Evolutionary conservation across 441 rosid species (phyloP).

Genomic region (Adansonia gregorii): DNA sequence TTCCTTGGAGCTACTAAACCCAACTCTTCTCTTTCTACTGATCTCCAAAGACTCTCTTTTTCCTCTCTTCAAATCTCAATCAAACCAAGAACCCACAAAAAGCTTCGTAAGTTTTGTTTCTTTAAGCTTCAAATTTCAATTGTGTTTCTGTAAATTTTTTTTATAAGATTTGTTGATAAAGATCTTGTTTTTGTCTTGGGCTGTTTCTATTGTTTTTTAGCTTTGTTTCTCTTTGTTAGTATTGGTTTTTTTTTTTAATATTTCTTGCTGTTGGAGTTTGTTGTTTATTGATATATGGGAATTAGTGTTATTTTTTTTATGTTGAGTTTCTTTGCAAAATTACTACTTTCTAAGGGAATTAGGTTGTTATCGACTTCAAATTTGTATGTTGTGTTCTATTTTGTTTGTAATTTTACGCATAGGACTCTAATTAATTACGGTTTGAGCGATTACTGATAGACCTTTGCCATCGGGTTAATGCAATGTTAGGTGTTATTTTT

Average conservation of each 20-base stretch:
- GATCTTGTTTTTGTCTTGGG: neutral
- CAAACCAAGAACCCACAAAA: conserved; percentile 52
- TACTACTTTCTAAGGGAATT: neutral
- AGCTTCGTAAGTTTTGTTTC: conserved; percentile 61
- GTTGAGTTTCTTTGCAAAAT: conserved; percentile 5
- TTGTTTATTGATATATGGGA: conserved; percentile 16
- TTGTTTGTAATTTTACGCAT: neutral
- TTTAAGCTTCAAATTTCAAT: neutral
- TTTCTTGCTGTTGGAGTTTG: conserved; percentile 3
- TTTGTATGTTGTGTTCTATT: neutral
- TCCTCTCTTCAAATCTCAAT: conserved; percentile 57
- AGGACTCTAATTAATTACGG: neutral
- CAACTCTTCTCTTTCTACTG: conserved; percentile 41
- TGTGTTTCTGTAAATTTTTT: conserved; percentile 3
- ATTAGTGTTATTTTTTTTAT: neutral
- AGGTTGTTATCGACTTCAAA: neutral
- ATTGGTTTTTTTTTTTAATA: neutral
- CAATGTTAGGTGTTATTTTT: conserved; percentile 2
- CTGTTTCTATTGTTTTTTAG: neutral
- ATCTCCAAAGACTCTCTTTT: conserved; percentile 53
- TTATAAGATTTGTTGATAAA: neutral
- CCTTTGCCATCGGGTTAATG: neutral
- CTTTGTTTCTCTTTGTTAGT: neutral
- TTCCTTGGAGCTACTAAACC: conserved; percentile 56
- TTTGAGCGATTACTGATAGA: neutral